Percentiles rank a stretch among this genome's conserved stretches.
Conservation (phyloP, 306 rosid genomes). For the Casuarina glauca region DNA sequence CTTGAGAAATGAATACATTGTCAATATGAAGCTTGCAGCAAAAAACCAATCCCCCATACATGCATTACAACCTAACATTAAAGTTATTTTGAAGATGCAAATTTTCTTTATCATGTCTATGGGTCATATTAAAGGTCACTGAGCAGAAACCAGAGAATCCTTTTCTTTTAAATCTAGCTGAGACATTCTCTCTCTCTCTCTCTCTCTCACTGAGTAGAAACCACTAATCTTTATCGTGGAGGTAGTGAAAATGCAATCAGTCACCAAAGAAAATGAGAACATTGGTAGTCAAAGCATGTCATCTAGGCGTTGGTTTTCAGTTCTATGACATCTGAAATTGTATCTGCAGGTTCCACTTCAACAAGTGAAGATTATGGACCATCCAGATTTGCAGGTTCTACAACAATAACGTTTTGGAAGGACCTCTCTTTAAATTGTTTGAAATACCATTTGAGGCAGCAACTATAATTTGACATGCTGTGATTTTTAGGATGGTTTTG, state of each 20-base stretch:
- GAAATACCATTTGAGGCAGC: constrained; percentile 15
- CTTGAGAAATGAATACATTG: not conserved
- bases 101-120: not conserved
- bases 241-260: not conserved
- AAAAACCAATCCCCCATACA: not conserved
- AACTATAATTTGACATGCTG: constrained; percentile 25
- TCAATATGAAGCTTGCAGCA: not conserved
- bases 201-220: too few relatives aligned
- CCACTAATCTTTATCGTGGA: not conserved
- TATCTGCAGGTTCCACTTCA: constrained; percentile 62
- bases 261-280: constrained; percentile 5
- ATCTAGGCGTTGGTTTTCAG: not conserved
- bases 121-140: not conserved
- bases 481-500: constrained; percentile 81
- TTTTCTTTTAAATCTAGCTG: not conserved
- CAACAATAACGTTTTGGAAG: constrained; percentile 36
- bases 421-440: constrained; percentile 18
- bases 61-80: not conserved
- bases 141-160: too few relatives aligned
- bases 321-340: constrained; percentile 29
- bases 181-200: not conserved
- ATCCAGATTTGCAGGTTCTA: constrained; percentile 82
- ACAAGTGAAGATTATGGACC: constrained; percentile 70
- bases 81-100: not conserved
- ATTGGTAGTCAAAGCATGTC: constrained; percentile 9